A percentile compares a stretch with the other conserved stretches of the same genome.
These are phyloP conservation scores for Nannochloris sp. DNA, from an alignment of 139 green algal genomes.

Conservation along the genomic window DNA sequence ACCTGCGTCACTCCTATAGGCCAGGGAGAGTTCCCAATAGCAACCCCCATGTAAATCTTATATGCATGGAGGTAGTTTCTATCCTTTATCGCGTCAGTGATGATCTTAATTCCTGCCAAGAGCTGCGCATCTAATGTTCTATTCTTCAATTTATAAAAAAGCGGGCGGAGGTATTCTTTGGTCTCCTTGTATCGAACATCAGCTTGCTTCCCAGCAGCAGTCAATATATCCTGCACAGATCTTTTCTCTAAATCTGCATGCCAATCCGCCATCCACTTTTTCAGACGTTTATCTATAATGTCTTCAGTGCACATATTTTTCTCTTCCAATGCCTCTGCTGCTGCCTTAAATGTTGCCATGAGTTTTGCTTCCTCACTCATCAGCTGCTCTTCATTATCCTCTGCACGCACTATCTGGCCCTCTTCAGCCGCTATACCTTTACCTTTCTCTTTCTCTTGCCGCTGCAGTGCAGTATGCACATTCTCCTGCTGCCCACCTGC, in stretches of 20 bases:
- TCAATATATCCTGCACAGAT: constrained; percentile 28
- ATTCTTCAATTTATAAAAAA: constrained; percentile 67
- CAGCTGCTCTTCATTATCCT: neutral
- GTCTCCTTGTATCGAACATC: constrained; percentile 69
- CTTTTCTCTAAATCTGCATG: constrained; percentile 75
- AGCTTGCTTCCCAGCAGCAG: constrained; percentile 42
- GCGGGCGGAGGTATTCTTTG: constrained; percentile 70
- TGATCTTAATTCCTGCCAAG: constrained; percentile 41
- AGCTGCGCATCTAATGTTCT: constrained; percentile 44
- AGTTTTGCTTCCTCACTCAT: constrained; percentile 4
- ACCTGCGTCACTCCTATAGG: constrained; percentile 94
- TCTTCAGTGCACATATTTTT: constrained; percentile 63
- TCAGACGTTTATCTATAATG: constrained; percentile 41
- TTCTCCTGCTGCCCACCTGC: constrained; percentile 59
- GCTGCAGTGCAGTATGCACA: constrained; percentile 51
- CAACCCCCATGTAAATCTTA: constrained; percentile 91
- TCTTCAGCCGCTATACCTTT: neutral
- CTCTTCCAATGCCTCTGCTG: constrained; percentile 51
- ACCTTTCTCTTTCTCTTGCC: constrained; percentile 28
- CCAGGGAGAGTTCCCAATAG: constrained; percentile 93
- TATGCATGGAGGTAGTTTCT: constrained; percentile 91
- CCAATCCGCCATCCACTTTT: constrained; percentile 63
- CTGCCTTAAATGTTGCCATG: constrained; percentile 38
- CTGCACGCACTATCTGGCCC: neutral
- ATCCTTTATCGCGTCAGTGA: constrained; percentile 56